phyloP scores from a whole-genome alignment of 2,329 filamentous ascomycete genomes.

The Hypoxylon sp. region DNA sequence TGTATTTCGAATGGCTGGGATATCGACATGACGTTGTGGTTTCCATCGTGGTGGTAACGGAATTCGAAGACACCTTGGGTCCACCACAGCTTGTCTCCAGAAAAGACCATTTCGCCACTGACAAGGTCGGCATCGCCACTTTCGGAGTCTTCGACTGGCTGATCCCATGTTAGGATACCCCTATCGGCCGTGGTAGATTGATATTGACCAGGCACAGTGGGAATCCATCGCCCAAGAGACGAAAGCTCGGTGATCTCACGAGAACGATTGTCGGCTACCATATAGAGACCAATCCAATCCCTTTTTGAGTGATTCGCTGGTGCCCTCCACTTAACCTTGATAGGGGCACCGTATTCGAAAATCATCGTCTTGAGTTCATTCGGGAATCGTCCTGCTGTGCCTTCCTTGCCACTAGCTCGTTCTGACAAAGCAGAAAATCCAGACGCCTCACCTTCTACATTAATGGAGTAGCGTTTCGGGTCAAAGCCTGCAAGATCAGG shows the following conservation, averaged over 20 bases:
- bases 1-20: constrained; percentile 93
- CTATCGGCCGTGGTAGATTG: constrained; percentile 81
- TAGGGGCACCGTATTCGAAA: constrained; percentile 90
- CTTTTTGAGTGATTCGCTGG: constrained; percentile 88
- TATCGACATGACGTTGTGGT: constrained; percentile 93
- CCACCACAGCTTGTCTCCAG: constrained; percentile 97
- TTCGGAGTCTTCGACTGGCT: constrained; percentile 67
- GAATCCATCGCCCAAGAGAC: constrained; percentile 90
- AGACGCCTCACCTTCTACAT: constrained; percentile 76
- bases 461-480: constrained; percentile 83
- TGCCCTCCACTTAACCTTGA: constrained; percentile 91
- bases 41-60: constrained; percentile 93
- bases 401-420: constrained; percentile 79
- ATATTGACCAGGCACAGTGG: constrained; percentile 82
- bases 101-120: constrained; percentile 86
- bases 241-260: constrained; percentile 87
- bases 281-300: constrained; percentile 97
- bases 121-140: constrained; percentile 72
- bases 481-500: constrained; percentile 86
- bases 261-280: constrained; percentile 93
- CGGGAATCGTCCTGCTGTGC: constrained; percentile 76
- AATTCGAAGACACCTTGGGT: constrained; percentile 97
- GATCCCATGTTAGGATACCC: constrained; percentile 80
- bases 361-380: constrained; percentile 80
- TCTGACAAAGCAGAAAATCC: constrained; percentile 67